Evolutionary conservation across 768 basidiomycete species (phyloP).

Genomic region (Phlegmacium glaucopus): DNA sequence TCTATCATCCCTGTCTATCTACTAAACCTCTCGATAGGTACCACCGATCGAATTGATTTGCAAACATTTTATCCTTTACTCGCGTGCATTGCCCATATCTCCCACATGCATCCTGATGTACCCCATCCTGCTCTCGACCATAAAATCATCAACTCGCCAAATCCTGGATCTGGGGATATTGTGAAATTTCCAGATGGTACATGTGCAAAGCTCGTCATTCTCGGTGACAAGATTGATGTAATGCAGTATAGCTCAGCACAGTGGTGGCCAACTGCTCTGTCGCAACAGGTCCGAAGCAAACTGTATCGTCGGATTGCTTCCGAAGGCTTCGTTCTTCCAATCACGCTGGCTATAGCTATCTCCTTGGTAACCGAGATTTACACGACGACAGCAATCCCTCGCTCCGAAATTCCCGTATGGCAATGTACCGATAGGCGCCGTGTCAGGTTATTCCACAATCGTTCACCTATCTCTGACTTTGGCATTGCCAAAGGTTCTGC

Average conservation of each 20-base stretch:
- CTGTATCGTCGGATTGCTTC: slow-evolving; percentile 25
- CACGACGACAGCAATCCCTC: slow-evolving; percentile 24
- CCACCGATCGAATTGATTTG: slow-evolving; percentile 34
- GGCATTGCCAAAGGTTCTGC: slow-evolving; percentile 37
- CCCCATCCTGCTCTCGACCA: slow-evolving; percentile 25
- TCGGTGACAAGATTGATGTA: slow-evolving; percentile 20
- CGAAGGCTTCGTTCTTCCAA: slow-evolving; percentile 31
- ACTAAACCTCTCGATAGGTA: slow-evolving; percentile 15
- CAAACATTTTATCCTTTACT: slow-evolving; percentile 30
- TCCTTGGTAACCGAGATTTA: slow-evolving; percentile 37
- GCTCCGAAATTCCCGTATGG: not conserved
- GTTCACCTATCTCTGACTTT: slow-evolving; percentile 42
- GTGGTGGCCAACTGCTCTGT: slow-evolving; percentile 34
- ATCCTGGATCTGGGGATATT: slow-evolving; percentile 12
- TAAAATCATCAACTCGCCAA: slow-evolving; percentile 26
- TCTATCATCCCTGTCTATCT: not conserved
- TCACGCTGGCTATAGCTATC: slow-evolving; percentile 27
- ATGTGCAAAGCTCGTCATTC: slow-evolving; percentile 22
- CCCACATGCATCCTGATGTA: slow-evolving; percentile 14
- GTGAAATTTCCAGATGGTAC: slow-evolving; percentile 21
- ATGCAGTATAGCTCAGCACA: not conserved
- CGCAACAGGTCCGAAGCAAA: slow-evolving; percentile 23
- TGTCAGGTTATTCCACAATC: slow-evolving; percentile 32
- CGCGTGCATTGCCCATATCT: slow-evolving; percentile 21
- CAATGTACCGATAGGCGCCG: slow-evolving; percentile 20